Evolutionary conservation across 805 yeast genomes (phyloP), one percentile per base, ranked within the genome.

Genomic region (Hanseniaspora singularis): DNA sequence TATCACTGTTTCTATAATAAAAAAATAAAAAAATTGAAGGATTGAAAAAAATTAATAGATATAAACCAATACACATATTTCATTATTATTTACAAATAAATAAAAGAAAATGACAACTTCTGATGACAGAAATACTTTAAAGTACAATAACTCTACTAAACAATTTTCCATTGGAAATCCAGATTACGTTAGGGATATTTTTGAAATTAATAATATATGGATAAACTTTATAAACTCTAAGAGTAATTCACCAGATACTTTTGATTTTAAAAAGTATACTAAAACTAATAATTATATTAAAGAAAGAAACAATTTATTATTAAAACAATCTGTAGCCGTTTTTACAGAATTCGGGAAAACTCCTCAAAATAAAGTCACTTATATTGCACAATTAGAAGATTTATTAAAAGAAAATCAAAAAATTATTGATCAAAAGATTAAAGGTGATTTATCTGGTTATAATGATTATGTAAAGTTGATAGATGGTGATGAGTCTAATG

Each of bases 101-200:
- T 15, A 2, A 15, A 30, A 11, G 18, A 42, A 16, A n/a, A 43
- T 28, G 40, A 15, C 33, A 4, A 27, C 20, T 19, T 15, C 4
- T n/a, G 16, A 9, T 20, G 23, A 36, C 14, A 30, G 15, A 6
- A 23, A 30, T 12, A 23, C 30, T 14, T 23, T 43, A 15, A 28
- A 43, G 10, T 43, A 36, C 19, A 31, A 36, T 18, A 36, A 28
- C 26, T 36, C 47, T 15, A 27, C 11, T 6, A 43, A 43, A 24
- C 47, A 43, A 36, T 43, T 43, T 22, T 24, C 39, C 22, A 43
- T 43, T 3, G 37, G 37, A 11, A 43, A 30, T 15, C 16, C 40
- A 12, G 47, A 43, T 3, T 43, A 43, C 15, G 38, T 43, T n/a
- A 43, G 30, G 22, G 47, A 43, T 30, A 20, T 43, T 7, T 43